Base-by-base conservation (phyloP, 228 moss, liverwort and hornwort species). In the Sphagnum magellanicum region DNA sequence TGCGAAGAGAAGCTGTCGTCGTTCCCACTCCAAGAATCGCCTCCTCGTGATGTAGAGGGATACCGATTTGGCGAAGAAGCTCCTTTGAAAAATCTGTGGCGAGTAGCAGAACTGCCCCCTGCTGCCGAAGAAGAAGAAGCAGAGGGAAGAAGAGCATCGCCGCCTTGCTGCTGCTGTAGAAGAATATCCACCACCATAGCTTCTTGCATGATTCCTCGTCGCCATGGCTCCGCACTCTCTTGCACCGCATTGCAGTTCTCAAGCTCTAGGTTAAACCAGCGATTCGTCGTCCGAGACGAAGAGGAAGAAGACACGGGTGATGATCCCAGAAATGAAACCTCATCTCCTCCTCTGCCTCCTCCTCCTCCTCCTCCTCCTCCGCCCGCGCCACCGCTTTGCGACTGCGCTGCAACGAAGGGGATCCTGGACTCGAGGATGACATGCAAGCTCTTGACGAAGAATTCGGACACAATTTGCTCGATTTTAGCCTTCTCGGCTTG, bases 201-300 rank as follows among this genome's bases (percentile, higher is more conserved):
- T 75, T 92, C 91, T 62, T 80, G 82, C 72, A 80, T 70, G 59
- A 73, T 53, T 59, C 88, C 93, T 50, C 91, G 77, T 53, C 69
- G 81, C 98, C 98, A 98, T 6, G 86, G 79, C 70, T 98, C 98
- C 78, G 83, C 98, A 69, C 82, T 85, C 64, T 92, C 98, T 68
- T 60, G 55, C 51, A 89, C 84, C 57, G 84, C 81, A 67, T 73
- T 75, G 52, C 79, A 80, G 72, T 79, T 90, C 60, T 92, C 98
- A 83, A 90, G 81, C 78, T 93, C 93, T 79, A 98, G 73, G 81
- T 98, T 98, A 79, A 98, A 98, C 98, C 98, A 98, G 67, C 79
- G 87, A 67, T 93, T 93, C 63, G 88, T 87, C 9, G 73, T 49
- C 65, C 76, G 79, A 4, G 66, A 49, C 50, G 67, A 53, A 60